Base-by-base conservation (phyloP, 116 monocot species). In the Papilionanthe hybrid region DNA sequence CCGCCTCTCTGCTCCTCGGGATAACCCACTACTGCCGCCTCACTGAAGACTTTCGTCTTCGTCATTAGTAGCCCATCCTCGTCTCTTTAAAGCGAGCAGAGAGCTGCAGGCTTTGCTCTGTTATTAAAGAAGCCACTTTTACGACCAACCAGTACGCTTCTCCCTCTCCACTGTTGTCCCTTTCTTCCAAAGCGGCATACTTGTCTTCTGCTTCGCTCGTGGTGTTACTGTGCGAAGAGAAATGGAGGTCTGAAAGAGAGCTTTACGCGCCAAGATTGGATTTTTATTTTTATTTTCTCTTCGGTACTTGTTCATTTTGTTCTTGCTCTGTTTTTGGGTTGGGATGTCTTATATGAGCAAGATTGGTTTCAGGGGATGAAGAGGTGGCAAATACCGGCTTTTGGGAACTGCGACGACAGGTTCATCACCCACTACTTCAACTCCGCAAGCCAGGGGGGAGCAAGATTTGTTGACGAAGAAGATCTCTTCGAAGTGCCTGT, bases 401-500 rank as follows among this genome's bases (percentile, higher is more conserved):
- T 85, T 45, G 85, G 85, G 27, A 63, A 77, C 77, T 84, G 87
- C 72, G 72, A 84, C 7, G 84, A 84, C 28, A 72, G 82, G 49
- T 81, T 79, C 1, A 82, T 82, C 9, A 82, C 87, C 18, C 87
- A 84, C 27, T 87, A 84, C 84, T 87, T 84, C 25, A 84, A 87
- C n/a, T 84, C 84, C 1, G 87, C 82, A 7, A 84, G 81, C 77
- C 84, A 87, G 23, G 82, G 79, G 18, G 79, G 82, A 10, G 15
- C 84, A 43, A 72, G 81, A 22, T 65, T 65, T 42, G 11, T 5
- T 11, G 43, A 43, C n/a, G 49, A 74, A n/a, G 42, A 55, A 56
- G 80, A 80, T 74, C 80, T 80, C 57, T 80, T 80, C 57, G 71
- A 80, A 2, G 47, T 80, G 55, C 73, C 80, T 0, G 41, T 53